Conservation (phyloP, 371 early-diverging fungal genomes). For the Saksenaea vasiformis region DNA sequence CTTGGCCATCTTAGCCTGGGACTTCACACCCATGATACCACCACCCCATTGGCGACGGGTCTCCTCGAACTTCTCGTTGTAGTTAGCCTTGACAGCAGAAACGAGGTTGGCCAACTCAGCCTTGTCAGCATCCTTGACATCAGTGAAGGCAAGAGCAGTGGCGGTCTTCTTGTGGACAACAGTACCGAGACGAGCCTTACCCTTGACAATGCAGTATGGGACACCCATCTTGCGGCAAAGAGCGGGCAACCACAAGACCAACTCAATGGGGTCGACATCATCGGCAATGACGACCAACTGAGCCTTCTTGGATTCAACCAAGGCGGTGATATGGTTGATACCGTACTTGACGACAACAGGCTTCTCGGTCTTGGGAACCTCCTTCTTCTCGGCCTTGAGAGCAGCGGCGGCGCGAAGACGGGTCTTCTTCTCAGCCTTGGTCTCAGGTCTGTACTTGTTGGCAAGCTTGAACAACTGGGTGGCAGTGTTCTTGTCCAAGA, state of each 20-base stretch:
- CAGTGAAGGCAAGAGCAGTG: constrained; percentile 95
- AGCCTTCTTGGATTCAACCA: constrained; percentile 99
- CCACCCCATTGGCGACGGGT: constrained; percentile 95
- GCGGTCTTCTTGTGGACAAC: constrained; percentile 99
- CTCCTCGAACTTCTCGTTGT: constrained; percentile 91
- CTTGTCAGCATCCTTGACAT: constrained; percentile 97
- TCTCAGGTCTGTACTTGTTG: constrained; percentile 99
- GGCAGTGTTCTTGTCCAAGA: constrained; percentile 97
- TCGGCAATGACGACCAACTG: constrained; percentile 98
- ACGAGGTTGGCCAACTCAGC: constrained; percentile 86
- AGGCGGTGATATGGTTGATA: constrained; percentile 98
- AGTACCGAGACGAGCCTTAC: constrained; percentile 97
- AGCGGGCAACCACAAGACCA: constrained; percentile 99
- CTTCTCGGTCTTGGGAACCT: constrained; percentile 91
- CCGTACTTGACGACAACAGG: constrained; percentile 98
- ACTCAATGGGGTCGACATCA: constrained; percentile 99
- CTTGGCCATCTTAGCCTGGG: constrained; percentile 83
- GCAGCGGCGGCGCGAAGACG: constrained; percentile 87
- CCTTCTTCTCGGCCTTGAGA: constrained; percentile 86
- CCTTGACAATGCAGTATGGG: constrained; percentile 99
- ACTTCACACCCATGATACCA: constrained; percentile 95
- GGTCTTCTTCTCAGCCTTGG: constrained; percentile 92
- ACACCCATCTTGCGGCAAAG: constrained; percentile 99
- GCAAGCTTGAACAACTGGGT: constrained; percentile 95
- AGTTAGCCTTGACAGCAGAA: constrained; percentile 92